Percentiles rank a stretch among this genome's conserved stretches.
phyloP scores from a whole-genome alignment of 164 flowering plant genomes.

The Buxus sempervirens region DNA sequence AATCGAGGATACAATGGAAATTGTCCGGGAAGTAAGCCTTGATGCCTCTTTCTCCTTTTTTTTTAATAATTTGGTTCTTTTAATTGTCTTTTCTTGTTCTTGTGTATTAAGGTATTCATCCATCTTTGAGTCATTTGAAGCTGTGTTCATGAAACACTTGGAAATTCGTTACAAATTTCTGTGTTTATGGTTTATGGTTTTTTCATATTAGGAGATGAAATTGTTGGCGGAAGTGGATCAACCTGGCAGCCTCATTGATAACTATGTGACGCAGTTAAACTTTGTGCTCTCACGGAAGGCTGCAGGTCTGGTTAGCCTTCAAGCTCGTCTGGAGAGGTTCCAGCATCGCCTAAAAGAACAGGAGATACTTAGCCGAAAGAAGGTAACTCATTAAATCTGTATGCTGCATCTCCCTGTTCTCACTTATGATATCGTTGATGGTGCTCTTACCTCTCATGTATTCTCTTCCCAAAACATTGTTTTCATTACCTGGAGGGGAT shows the following conservation, averaged over 20 bases:
- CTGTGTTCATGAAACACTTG: neutral
- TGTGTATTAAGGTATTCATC: no score
- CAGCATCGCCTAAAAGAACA: constrained; percentile 94
- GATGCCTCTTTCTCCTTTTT: neutral
- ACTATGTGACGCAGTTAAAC: constrained; percentile 84
- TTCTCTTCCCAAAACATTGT: no score
- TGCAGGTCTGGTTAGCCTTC: constrained; percentile 89
- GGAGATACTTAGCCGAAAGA: constrained; percentile 89
- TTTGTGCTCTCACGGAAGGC: constrained; percentile 95
- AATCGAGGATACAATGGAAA: constrained; percentile 97
- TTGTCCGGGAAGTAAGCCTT: constrained; percentile 90
- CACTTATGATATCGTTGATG: neutral
- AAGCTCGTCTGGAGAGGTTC: constrained; percentile 94
- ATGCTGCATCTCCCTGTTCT: neutral
- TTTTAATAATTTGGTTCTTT: neutral
- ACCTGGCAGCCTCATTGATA: constrained; percentile 94
- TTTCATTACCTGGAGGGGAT: no score
- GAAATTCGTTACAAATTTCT: neutral
- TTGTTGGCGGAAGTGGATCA: constrained; percentile 91
- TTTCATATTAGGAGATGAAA: constrained; percentile 81
- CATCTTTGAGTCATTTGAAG: neutral
- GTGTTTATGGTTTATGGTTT: neutral
- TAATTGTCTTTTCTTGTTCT: no score
- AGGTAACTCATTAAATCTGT: constrained; percentile 54
- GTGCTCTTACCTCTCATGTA: no score